These are phyloP conservation scores for Ceratobasidium sp. DNA, from an alignment of 1,284 basidiomycete species.

Conservation along the genomic window DNA sequence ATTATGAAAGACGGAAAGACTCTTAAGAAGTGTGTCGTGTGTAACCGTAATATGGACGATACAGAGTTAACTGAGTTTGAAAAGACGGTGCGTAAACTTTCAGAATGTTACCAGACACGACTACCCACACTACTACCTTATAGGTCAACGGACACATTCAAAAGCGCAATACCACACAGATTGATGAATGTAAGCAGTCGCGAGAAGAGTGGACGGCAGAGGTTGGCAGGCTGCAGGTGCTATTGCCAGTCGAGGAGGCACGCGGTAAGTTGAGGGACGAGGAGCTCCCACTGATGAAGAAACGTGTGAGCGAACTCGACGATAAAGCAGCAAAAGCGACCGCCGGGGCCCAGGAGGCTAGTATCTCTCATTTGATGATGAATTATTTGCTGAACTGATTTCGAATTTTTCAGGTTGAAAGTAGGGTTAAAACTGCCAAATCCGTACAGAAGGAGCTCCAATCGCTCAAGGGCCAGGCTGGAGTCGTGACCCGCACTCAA, in stretches of 20 bases:
- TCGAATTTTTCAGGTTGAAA: conserved; percentile 46
- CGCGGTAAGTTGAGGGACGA: conserved; percentile 64
- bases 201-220: conserved; percentile 68
- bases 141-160: conserved; percentile 51
- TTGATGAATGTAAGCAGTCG: conserved; percentile 61
- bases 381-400: background rate
- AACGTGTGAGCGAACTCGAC: conserved; percentile 69
- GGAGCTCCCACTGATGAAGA: conserved; percentile 75
- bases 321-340: conserved; percentile 63
- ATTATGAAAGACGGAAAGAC: conserved; percentile 70
- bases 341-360: conserved; percentile 67
- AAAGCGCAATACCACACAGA: conserved; percentile 29
- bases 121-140: conserved; percentile 62
- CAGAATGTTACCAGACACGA: conserved; percentile 64
- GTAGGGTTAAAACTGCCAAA: conserved; percentile 52
- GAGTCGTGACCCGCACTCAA: conserved; percentile 69
- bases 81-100: conserved; percentile 65
- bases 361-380: too few relatives aligned
- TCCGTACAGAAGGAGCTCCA: conserved; percentile 66
- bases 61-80: conserved; percentile 73
- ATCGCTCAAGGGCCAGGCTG: conserved; percentile 71
- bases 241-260: conserved; percentile 66
- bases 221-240: conserved; percentile 65
- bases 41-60: conserved; percentile 74
- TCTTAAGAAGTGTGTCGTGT: conserved; percentile 79